These are phyloP conservation scores for Alternaria ethzedia DNA, from an alignment of 2,329 filamentous ascomycete species.

Conservation along the genomic window DNA sequence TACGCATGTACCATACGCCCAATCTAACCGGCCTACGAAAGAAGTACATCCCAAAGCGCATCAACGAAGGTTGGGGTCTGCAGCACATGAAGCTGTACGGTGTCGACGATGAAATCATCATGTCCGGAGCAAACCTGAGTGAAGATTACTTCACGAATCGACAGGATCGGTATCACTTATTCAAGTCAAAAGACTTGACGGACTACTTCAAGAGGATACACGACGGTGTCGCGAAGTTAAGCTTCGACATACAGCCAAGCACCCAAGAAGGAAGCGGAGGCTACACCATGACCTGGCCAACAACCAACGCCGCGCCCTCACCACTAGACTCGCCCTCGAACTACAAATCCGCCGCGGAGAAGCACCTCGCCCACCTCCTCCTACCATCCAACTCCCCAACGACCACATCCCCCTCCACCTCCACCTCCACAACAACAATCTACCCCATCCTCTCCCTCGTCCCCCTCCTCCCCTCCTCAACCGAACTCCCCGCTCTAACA, in stretches of 20 bases:
- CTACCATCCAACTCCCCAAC: conserved; percentile 53
- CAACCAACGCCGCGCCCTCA: conserved; percentile 73
- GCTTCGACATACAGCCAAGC: conserved; percentile 76
- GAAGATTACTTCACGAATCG: conserved; percentile 96
- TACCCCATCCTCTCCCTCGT: conserved; percentile 91
- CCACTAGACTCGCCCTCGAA: conserved; percentile 72
- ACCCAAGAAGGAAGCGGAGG: conserved; percentile 54
- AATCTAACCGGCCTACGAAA: conserved; percentile 90
- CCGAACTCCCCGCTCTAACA: conserved; percentile 83
- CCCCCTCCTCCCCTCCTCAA: conserved; percentile 84
- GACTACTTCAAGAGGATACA: conserved; percentile 84
- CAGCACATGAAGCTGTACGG: conserved; percentile 99
- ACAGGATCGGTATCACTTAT: conserved; percentile 92
- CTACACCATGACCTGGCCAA: conserved; percentile 74
- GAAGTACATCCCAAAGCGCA: conserved; percentile 80
- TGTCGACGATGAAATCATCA: conserved; percentile 91
- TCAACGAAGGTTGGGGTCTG: conserved; percentile 97
- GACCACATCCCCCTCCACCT: conserved; percentile 35
- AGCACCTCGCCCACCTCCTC: conserved; percentile 70
- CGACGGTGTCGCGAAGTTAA: conserved; percentile 76
- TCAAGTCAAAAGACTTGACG: conserved; percentile 78
- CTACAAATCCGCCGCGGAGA: conserved; percentile 74
- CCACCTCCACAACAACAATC: conserved; percentile 58
- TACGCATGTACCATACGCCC: conserved; percentile 97
- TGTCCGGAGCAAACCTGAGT: conserved; percentile 88